A percentile compares a stretch with the other conserved stretches of the same genome.
phyloP scores from a whole-genome alignment of 1,139 yeast genomes.

The Yamadazyma aaseri region DNA sequence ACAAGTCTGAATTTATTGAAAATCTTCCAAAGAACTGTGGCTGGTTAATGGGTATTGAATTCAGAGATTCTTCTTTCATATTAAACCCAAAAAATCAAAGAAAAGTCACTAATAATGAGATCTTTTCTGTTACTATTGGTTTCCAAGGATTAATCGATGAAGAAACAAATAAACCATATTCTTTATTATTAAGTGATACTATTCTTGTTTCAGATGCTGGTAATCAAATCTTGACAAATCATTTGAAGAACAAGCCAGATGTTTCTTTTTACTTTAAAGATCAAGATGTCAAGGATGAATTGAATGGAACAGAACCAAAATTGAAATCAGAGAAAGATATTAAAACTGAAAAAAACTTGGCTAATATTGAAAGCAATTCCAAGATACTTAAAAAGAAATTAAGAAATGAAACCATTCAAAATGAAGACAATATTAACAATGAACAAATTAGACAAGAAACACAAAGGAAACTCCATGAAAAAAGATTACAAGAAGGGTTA shows the following conservation, averaged over 20 bases:
- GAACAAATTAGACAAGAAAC: constrained; percentile 81
- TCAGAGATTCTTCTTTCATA: constrained; percentile 76
- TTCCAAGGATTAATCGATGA: constrained; percentile 59
- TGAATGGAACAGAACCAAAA: constrained; percentile 18
- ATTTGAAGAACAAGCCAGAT: constrained; percentile 70
- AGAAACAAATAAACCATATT: constrained; percentile 53
- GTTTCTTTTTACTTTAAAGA: constrained; percentile 85
- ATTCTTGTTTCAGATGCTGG: constrained; percentile 63
- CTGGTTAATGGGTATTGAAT: constrained; percentile 87
- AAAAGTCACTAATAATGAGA: constrained; percentile 66
- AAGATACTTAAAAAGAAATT: constrained; percentile 76
- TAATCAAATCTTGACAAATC: constrained; percentile 69
- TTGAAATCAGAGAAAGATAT: constrained; percentile 33
- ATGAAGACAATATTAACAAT: constrained; percentile 65
- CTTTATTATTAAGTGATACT: constrained; percentile 81
- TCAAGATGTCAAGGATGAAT: constrained; percentile 37
- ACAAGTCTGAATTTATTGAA: constrained; percentile 63
- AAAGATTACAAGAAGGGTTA: constrained; percentile 82
- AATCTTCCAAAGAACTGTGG: constrained; percentile 83
- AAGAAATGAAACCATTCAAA: constrained; percentile 71
- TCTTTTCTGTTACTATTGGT: constrained; percentile 76
- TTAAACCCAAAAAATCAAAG: constrained; percentile 75
- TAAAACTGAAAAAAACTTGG: constrained; percentile 32
- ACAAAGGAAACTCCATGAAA: constrained; percentile 80
- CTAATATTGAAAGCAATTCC: constrained; percentile 38